Evolutionary conservation across 176 grass and related monocot genomes (phyloP).

Genomic region (Carex pumila): DNA sequence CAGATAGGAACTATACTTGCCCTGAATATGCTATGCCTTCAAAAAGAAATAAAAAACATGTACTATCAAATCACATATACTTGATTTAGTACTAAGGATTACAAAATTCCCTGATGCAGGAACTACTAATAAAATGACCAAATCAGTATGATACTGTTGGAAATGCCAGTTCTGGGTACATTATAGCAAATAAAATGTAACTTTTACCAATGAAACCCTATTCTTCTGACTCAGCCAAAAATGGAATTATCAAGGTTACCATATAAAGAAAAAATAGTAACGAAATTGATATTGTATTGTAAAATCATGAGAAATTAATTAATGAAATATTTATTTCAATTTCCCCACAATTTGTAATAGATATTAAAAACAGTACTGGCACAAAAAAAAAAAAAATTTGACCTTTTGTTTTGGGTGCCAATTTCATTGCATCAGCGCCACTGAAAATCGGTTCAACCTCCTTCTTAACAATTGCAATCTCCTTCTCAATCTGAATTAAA

Average conservation of each 20-base stretch:
- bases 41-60: too few species aligned
- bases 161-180: too few species aligned
- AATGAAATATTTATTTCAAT: too few species aligned
- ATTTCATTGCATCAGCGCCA: constrained; percentile 34
- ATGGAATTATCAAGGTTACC: too few species aligned
- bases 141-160: not conserved
- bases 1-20: not conserved
- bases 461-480: constrained; percentile 43
- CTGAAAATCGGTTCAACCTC: constrained; percentile 61
- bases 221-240: too few species aligned
- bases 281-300: too few species aligned
- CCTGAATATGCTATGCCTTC: not conserved
- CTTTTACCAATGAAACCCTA: too few species aligned
- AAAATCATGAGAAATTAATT: too few species aligned
- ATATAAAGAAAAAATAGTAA: too few species aligned
- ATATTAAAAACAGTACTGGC: not conserved
- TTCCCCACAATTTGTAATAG: too few species aligned
- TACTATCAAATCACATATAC: too few species aligned
- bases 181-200: too few species aligned
- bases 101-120: not conserved
- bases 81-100: not conserved
- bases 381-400: not conserved
- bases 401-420: constrained; percentile 42
- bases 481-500: constrained; percentile 53
- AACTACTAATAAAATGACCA: not conserved